Percentiles rank a stretch among this genome's conserved stretches.
Conservation (phyloP, 2,329 filamentous ascomycete species). For the Verticillium albo-atrum region DNA sequence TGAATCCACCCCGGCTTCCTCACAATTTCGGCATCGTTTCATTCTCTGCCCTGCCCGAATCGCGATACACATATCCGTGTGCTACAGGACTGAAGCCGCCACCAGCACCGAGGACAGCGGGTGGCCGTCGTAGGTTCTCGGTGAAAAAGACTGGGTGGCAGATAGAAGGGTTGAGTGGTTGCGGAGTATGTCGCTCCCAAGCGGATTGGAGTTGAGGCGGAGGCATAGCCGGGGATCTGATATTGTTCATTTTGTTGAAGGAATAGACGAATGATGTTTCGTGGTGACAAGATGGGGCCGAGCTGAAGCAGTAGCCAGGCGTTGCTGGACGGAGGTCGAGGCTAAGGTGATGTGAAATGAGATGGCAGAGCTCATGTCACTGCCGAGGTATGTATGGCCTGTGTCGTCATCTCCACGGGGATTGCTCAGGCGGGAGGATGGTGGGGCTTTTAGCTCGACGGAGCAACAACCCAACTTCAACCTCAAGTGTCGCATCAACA, state of each 20-base stretch:
- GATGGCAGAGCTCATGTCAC: not conserved
- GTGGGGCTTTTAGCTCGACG: not conserved
- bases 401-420: not conserved
- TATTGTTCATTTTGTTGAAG: not conserved
- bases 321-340: too few relatives aligned
- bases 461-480: not conserved
- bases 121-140: constrained; percentile 51
- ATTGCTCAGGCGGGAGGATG: not conserved
- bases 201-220: constrained; percentile 14
- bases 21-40: constrained; percentile 27
- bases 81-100: constrained; percentile 45
- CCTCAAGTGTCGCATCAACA: too few relatives aligned
- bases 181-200: constrained; percentile 19
- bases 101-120: constrained; percentile 27
- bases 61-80: constrained; percentile 56
- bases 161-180: constrained; percentile 49
- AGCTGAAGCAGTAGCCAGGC: too few relatives aligned
- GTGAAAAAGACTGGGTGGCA: constrained; percentile 77
- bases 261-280: too few relatives aligned
- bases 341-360: too few relatives aligned
- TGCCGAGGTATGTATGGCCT: not conserved
- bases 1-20: not conserved
- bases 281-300: too few relatives aligned
- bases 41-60: constrained; percentile 24
- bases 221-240: not conserved